Evolutionary conservation across 2,329 filamentous ascomycete genomes (phyloP).

Genomic region (Elsinoe perseae): DNA sequence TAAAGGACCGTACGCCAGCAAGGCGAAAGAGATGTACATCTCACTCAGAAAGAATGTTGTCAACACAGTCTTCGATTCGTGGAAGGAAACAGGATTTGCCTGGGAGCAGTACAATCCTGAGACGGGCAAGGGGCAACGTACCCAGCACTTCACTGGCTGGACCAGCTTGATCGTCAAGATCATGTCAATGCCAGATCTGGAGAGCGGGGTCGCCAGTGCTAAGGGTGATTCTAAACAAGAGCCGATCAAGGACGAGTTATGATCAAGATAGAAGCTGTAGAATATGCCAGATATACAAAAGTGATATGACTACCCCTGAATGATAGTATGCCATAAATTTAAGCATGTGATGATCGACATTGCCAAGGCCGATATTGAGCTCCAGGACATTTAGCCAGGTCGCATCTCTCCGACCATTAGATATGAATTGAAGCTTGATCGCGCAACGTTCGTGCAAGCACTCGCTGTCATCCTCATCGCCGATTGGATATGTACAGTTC

Average conservation of each 20-base stretch:
- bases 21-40: slow-evolving; percentile 66
- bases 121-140: slow-evolving; percentile 85
- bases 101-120: slow-evolving; percentile 99
- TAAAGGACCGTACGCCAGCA: slow-evolving; percentile 58
- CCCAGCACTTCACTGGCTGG: slow-evolving; percentile 97
- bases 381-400: background rate
- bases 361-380: slow-evolving; percentile 11
- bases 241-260: slow-evolving; percentile 15
- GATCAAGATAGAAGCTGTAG: slow-evolving; percentile 3
- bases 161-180: slow-evolving; percentile 97
- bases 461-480: background rate
- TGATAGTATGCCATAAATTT: background rate
- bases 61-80: slow-evolving; percentile 77
- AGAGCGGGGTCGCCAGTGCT: slow-evolving; percentile 15
- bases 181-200: slow-evolving; percentile 68
- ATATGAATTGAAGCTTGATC: background rate
- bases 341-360: slow-evolving; percentile 9
- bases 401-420: background rate
- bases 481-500: background rate
- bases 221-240: slow-evolving; percentile 6
- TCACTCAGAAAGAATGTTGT: slow-evolving; percentile 76
- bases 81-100: slow-evolving; percentile 87
- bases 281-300: background rate
- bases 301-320: background rate
- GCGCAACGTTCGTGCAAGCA: background rate